A percentile compares a stretch with the other conserved stretches of the same genome.
Evolutionary conservation across 2,329 filamentous ascomycete species (phyloP).

Genomic region (Arthroderma sp.): DNA sequence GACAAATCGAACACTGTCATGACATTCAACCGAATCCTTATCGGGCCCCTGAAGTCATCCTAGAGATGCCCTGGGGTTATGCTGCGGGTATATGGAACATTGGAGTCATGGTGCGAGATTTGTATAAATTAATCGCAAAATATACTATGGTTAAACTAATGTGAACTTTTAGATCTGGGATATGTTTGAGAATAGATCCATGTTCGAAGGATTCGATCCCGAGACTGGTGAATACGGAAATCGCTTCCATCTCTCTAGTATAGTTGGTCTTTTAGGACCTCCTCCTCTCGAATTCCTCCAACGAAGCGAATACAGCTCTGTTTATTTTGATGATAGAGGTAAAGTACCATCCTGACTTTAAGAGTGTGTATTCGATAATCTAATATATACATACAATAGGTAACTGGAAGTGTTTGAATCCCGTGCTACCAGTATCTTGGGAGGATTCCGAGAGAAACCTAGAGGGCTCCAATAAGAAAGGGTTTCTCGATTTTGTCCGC

Average conservation of each 20-base stretch:
- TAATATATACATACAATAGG: too few species aligned
- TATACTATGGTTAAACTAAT: conserved; percentile 8
- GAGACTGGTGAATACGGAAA: conserved; percentile 13
- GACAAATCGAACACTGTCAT: conserved; percentile 13
- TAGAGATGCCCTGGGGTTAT: conserved; percentile 13
- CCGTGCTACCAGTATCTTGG: too few species aligned
- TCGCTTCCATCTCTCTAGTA: conserved; percentile 16
- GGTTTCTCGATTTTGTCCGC: conserved; percentile 23
- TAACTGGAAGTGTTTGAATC: too few species aligned
- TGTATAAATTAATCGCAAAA: conserved; percentile 2
- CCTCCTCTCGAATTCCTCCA: conserved; percentile 17
- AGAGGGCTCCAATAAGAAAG: conserved; percentile 11
- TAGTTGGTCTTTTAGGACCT: conserved; percentile 16
- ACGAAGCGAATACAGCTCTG: conserved; percentile 13
- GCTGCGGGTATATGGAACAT: conserved; percentile 13
- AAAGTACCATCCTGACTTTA: neutral
- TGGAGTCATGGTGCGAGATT: conserved; percentile 5
- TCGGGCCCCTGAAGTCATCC: conserved; percentile 14
- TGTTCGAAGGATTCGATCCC: conserved; percentile 14
- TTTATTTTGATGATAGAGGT: conserved; percentile 16
- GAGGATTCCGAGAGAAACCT: neutral
- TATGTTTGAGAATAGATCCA: conserved; percentile 13
- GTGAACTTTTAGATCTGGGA: conserved; percentile 13
- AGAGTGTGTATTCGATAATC: too few species aligned
- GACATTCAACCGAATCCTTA: conserved; percentile 24